Evolutionary conservation across 2,329 filamentous ascomycete species (phyloP).

Genomic region (Beauveria sp.): DNA sequence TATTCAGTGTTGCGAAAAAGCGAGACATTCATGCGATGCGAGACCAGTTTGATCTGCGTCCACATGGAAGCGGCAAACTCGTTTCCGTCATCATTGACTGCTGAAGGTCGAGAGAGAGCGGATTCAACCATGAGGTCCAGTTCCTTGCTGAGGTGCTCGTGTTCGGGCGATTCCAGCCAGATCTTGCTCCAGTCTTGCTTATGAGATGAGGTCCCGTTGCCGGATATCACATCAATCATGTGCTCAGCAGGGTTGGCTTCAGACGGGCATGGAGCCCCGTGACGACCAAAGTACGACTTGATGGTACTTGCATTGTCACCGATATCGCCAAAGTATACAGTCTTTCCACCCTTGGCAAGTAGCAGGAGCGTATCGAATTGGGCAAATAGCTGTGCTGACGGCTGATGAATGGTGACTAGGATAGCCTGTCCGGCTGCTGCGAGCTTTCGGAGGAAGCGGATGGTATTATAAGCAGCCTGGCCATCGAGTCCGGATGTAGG

Average conservation of each 20-base stretch:
- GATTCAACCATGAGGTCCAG: too few relatives aligned
- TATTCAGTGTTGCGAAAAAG: slow-evolving; percentile 25
- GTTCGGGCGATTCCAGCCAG: too few relatives aligned
- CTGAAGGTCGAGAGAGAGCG: too few relatives aligned
- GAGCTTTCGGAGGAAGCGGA: slow-evolving; percentile 69
- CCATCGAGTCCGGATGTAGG: slow-evolving; percentile 55
- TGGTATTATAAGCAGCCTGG: slow-evolving; percentile 67
- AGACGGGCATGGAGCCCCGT: background rate
- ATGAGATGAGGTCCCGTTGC: background rate
- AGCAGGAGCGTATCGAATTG: slow-evolving; percentile 68
- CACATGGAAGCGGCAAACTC: background rate
- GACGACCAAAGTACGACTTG: background rate
- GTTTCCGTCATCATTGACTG: slow-evolving; percentile 25
- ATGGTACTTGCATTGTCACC: background rate
- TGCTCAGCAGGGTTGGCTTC: background rate
- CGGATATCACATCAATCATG: background rate
- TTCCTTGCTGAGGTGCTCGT: too few relatives aligned
- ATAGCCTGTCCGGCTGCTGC: slow-evolving; percentile 78
- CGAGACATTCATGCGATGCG: background rate
- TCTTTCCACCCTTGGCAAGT: background rate
- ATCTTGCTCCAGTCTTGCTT: too few relatives aligned
- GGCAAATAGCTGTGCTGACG: slow-evolving; percentile 78
- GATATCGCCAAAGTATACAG: background rate
- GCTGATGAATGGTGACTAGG: slow-evolving; percentile 86
- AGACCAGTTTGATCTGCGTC: background rate